Base-by-base conservation (phyloP, 2,329 filamentous ascomycete genomes). In the Epichloe uncinata region DNA sequence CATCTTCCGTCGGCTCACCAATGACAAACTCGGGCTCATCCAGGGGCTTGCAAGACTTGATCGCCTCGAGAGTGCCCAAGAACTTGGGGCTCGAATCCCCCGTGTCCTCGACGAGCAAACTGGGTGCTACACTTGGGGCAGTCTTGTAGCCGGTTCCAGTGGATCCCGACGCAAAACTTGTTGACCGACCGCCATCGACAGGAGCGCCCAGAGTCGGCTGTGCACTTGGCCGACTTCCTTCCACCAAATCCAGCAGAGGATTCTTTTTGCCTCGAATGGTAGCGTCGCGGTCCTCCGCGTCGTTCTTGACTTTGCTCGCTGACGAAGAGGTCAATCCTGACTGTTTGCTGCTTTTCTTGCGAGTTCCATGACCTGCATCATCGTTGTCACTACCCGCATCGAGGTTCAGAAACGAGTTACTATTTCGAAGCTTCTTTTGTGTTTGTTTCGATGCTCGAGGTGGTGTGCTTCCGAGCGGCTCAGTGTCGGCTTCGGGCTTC, bases 1-100 rank as follows among this genome's bases (percentile, higher is more conserved):
- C 89, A 51, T 85, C 81, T 37, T 81, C 77, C 1, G 79, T 76
- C 7, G 78, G 77, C 22, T 79, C 74, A 34, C 78, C 78, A 34
- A 80, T 63, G 2, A 77, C 66, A 45, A 79, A 75, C 20, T 77
- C 73, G 4, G 78, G 78, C 58, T 81, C 78, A 48, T 81, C 78
- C 11, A 81, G 66, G 9, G 70, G 68, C 53, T 73, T 71, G 30
- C 12, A 48, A 3, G 59, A 53, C 52, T 63, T 61, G 45, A 66
- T 62, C 2, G 60, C 53, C 5, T 69, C 60, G 16, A 65, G 58
- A 0, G 61, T 60, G 11, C 58, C 62, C 12, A 62, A 44, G 0
- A 60, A 55, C 54, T 68, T 68, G 16, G 68, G 64, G 49, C 65
- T 69, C 7, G 63, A 59, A 34, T 73, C 66, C 33, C 70, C 70